A percentile compares a stretch with the other conserved stretches of the same genome.
Conservation (phyloP, 441 rosid genomes). For the Erodium moschatum region DNA sequence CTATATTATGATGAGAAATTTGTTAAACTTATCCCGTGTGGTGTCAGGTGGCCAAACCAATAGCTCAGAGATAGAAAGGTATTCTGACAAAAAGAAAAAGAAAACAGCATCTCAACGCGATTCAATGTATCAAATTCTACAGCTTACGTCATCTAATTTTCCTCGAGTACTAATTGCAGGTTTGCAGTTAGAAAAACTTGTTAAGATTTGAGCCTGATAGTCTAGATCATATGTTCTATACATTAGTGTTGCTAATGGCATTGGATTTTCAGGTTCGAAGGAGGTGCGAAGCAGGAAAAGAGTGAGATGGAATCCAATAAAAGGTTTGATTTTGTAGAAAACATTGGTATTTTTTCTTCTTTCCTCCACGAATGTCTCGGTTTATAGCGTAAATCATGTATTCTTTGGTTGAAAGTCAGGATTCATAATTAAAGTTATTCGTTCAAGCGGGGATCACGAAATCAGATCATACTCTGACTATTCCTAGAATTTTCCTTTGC, state of each 20-base stretch:
- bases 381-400: too few relatives aligned
- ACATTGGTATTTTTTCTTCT: background rate
- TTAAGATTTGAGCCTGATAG: conserved; percentile 1
- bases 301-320: conserved; percentile 4
- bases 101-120: conserved; percentile 32
- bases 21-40: conserved; percentile 7
- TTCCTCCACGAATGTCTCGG: background rate
- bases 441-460: background rate
- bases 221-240: background rate
- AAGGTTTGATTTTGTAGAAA: background rate
- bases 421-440: background rate
- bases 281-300: conserved; percentile 4
- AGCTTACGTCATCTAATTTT: conserved; percentile 36
- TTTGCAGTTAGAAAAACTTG: conserved; percentile 16
- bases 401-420: background rate
- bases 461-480: background rate
- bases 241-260: conserved; percentile 11
- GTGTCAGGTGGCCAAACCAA: conserved; percentile 34
- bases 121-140: conserved; percentile 20
- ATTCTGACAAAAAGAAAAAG: conserved; percentile 43
- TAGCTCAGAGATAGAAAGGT: conserved; percentile 51
- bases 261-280: background rate
- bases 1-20: background rate
- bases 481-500: background rate
- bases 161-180: conserved; percentile 61